These are phyloP conservation scores for Ophiostoma montium DNA, from an alignment of 2,329 filamentous ascomycete species.

Conservation along the genomic window DNA sequence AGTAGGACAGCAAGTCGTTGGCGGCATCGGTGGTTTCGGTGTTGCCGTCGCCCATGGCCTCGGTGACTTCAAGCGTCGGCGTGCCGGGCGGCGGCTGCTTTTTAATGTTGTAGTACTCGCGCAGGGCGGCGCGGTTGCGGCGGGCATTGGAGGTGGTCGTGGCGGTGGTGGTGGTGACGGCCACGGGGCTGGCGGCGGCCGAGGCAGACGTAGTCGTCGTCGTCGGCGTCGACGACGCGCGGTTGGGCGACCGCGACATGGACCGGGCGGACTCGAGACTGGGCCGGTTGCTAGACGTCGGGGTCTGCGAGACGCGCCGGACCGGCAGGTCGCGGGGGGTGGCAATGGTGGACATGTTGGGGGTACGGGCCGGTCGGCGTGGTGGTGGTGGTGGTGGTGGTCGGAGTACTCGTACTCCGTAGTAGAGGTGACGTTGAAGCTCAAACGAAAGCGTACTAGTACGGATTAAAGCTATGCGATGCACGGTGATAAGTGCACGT, in stretches of 20 bases:
- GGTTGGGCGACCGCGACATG: constrained; percentile 39
- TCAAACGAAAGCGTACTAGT: no score
- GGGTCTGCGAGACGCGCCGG: constrained; percentile 43
- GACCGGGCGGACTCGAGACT: constrained; percentile 55
- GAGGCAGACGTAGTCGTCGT: constrained; percentile 15
- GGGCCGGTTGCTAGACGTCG: constrained; percentile 61
- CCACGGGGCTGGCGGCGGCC: constrained; percentile 14
- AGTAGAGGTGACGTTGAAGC: not conserved
- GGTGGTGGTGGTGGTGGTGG: not conserved
- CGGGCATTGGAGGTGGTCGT: constrained; percentile 23
- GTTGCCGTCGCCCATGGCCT: constrained; percentile 15
- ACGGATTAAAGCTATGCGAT: no score
- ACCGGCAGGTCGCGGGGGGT: constrained; percentile 46
- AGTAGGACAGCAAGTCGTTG: constrained; percentile 17
- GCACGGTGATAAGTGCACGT: not conserved
- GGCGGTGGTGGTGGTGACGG: no score
- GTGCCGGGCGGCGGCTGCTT: constrained; percentile 20
- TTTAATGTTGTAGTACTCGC: constrained; percentile 88
- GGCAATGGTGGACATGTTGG: constrained; percentile 49
- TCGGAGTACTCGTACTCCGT: not conserved
- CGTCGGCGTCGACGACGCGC: constrained; percentile 14
- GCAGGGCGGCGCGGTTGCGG: constrained; percentile 69
- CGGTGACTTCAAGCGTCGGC: constrained; percentile 31
- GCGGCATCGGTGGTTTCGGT: constrained; percentile 9
- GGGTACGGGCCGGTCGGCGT: no score